Base-by-base conservation (phyloP, 1,284 basidiomycete genomes). In the Malassezia equina region DNA sequence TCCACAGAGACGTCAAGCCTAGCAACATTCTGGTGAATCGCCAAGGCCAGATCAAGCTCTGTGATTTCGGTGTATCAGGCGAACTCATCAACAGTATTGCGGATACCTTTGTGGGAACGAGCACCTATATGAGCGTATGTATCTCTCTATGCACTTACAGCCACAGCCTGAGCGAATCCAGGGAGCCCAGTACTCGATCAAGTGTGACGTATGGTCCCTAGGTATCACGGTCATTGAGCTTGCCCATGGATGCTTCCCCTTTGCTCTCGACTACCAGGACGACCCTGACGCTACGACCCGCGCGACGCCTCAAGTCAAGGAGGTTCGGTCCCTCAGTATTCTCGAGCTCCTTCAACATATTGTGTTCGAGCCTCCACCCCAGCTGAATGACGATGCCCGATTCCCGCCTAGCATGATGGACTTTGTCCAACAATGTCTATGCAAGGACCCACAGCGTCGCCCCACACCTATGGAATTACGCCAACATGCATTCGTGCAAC, bases 31-130 rank as follows among this genome's bases (percentile, higher is more conserved):
- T 99, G 15, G 88, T 83, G 77, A 96, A 96, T 73, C 88, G 89
- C 11, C 79, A 82, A 40, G 94, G 93, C 1, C 83, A 93, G 68
- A 91, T 98, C 80, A 99, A 99, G 77, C 86, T 99, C 44, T 95
- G 91, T 70, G 94, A 99, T 76, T 98, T 99, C 76, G 93, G 93
- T 43, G 94, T 98, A 7, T 94, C 90, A 0, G 94, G 94, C 17
- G 93, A 99, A 76, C 82, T 99, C 60, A 93, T 96, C 79, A 95
- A 98, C 78, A 91, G 88, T 1, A 93, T 99, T 60, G 94, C 94
- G 13, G 89, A 96, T 76, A 99, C 94, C 0, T 98, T 98, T 74
- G 93, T 98, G 15, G 93, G 93, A 7, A 98, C 94, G 2, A 91
- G 88, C 60, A 93, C 90, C 12, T 99, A 98, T 76, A 99, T 98